Base-by-base conservation (phyloP, 2,329 filamentous ascomycete genomes). In the Phyllosticta citrichinensis region DNA sequence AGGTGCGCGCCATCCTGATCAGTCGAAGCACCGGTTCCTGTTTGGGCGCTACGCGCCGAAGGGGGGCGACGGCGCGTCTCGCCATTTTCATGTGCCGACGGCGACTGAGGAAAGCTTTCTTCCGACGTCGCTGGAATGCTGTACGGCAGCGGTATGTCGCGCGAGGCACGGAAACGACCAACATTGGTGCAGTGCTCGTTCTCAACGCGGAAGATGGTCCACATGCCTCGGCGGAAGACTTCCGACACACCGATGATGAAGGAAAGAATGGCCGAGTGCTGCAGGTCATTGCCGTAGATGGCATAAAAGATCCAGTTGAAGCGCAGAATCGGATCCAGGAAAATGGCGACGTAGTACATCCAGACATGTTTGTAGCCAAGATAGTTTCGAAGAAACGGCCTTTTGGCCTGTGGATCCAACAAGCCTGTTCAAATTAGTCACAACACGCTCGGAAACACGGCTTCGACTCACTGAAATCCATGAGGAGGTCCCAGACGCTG, bases 291-390 rank as follows among this genome's bases (percentile, higher is more conserved):
- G 0, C 87, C 86, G 72, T 90, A 95, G 63, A 97, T 88, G 65
- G 88, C 87, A 74, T 96, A 97, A 70, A 95, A 89, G 63, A 97
- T 87, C 94, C 94, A 97, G 64, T 89, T 88, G 75, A 96, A 97
- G 19, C 94, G 87, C 20, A 99, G 79, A 5, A 96, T 80, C 0
- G 92, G 88, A 70, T 99, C 91, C 47, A 92, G 64, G 2, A 87
- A 68, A 82, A 97, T 96, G 62, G 94, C 89, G 5, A 75, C 73
- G 71, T 97, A 99, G 78, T 99, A 99, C 52, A 87, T 79, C 87
- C 89, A 94, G 3, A 82, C 80, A 12, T 80, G 80, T 69, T 93
- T 93, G 68, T 94, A 88, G 0, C 87, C 91, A 0, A 94, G 81
- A 9, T 89, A 87, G 62, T 93, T 84, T 6, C 94, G 87, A 11